These are phyloP conservation scores for Penicillium nucicola DNA, from an alignment of 495 filamentous ascomycete species.

Conservation along the genomic window DNA sequence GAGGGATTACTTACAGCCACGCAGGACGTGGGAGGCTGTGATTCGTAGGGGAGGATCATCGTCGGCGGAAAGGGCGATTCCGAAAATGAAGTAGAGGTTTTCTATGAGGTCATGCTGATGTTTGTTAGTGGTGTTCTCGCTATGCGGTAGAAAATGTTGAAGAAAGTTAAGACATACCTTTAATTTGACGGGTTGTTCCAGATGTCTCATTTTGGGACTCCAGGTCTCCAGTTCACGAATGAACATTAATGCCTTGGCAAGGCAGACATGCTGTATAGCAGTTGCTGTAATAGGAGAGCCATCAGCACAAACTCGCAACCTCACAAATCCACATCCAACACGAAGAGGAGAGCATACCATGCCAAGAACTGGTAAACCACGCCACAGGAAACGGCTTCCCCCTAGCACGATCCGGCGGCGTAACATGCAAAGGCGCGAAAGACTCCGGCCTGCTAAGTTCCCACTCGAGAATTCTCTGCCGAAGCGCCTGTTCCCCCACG, in stretches of 20 bases:
- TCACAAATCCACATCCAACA: too few species aligned
- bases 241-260: conserved; percentile 36
- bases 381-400: conserved; percentile 39
- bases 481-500: conserved; percentile 21
- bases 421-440: conserved; percentile 36
- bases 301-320: neutral
- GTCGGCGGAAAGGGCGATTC: conserved; percentile 37
- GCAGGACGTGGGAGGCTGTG: conserved; percentile 40
- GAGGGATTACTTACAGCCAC: conserved; percentile 27
- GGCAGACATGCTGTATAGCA: conserved; percentile 38
- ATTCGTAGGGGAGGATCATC: conserved; percentile 36
- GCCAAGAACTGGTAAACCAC: conserved; percentile 36
- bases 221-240: conserved; percentile 22
- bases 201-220: conserved; percentile 2
- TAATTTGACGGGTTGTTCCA: conserved; percentile 11
- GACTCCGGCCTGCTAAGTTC: conserved; percentile 27
- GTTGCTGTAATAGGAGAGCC: conserved; percentile 30
- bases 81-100: conserved; percentile 36
- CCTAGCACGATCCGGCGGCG: conserved; percentile 21
- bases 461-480: conserved; percentile 30
- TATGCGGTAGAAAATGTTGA: too few species aligned
- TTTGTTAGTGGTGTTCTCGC: neutral
- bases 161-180: conserved; percentile 21
- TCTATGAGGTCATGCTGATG: conserved; percentile 25
- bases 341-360: conserved; percentile 24